Conservation (phyloP, 2,329 filamentous ascomycete species). For the Helotiales sp. region DNA sequence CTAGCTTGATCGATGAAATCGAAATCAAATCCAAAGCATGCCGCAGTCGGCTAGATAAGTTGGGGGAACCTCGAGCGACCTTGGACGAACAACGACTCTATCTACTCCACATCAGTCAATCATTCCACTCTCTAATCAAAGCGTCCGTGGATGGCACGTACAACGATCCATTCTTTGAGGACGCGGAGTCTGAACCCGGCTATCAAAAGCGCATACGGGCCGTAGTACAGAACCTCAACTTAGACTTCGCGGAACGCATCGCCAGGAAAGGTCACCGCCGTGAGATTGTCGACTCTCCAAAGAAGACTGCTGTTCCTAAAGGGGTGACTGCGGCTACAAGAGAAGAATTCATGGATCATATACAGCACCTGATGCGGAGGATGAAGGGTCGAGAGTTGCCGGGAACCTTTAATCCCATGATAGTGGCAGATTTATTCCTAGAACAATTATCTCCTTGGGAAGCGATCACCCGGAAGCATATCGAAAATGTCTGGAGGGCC, state of each 20-base stretch:
- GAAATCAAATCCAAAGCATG: conserved; percentile 38
- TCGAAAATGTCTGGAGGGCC: conserved; percentile 37
- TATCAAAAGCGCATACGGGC: conserved; percentile 52
- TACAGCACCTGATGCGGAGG: conserved; percentile 40
- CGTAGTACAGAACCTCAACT: conserved; percentile 50
- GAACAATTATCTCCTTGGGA: conserved; percentile 59
- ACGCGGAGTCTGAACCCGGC: conserved; percentile 32
- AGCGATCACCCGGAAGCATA: conserved; percentile 38
- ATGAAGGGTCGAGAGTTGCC: conserved; percentile 57
- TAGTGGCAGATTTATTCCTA: conserved; percentile 59
- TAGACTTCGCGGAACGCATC: conserved; percentile 48
- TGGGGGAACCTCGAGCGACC: conserved; percentile 51
- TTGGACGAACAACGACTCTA: conserved; percentile 48
- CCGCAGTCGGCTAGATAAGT: conserved; percentile 39
- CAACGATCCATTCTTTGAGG: conserved; percentile 50
- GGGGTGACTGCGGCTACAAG: conserved; percentile 31
- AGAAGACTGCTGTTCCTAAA: conserved; percentile 17
- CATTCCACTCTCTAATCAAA: conserved; percentile 45
- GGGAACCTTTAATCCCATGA: conserved; percentile 58
- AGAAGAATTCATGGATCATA: conserved; percentile 41
- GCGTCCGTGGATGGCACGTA: conserved; percentile 53
- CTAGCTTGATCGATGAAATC: conserved; percentile 46
- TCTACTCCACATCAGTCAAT: conserved; percentile 46
- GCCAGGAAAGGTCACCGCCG: conserved; percentile 41
- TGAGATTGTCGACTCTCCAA: conserved; percentile 32